These are phyloP conservation scores for Cadophora luteo-olivacea DNA, from an alignment of 2,329 filamentous ascomycete genomes.

Conservation along the genomic window DNA sequence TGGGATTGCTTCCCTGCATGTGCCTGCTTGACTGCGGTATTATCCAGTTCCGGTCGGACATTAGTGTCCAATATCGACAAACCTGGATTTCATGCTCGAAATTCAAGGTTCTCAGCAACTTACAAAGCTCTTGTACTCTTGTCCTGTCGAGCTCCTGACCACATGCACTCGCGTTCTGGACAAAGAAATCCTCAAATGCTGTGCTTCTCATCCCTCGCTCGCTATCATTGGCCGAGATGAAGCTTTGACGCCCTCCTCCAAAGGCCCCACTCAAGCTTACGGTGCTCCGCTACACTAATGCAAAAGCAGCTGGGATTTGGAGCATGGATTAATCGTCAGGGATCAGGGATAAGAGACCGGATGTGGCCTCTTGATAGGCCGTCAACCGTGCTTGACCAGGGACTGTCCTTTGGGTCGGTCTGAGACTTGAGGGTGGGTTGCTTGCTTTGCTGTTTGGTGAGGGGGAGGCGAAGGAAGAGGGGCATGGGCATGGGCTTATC, in stretches of 20 bases:
- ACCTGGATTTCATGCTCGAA: background rate
- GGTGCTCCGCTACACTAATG: background rate
- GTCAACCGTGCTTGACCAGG: constrained; percentile 28
- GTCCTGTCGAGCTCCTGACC: background rate
- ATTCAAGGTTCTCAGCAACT: background rate
- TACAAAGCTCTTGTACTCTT: background rate
- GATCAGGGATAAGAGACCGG: constrained; percentile 30
- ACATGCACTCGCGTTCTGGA: background rate
- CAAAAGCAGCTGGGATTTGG: constrained; percentile 23
- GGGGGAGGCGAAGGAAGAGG: constrained; percentile 10
- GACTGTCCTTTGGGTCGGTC: constrained; percentile 23
- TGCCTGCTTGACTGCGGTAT: background rate
- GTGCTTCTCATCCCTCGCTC: background rate
- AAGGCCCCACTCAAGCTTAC: background rate
- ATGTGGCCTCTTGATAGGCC: constrained; percentile 32
- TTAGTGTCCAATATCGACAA: background rate
- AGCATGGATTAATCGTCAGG: background rate
- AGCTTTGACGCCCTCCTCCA: constrained; percentile 23
- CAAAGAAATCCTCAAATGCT: background rate
- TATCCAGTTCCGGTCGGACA: background rate
- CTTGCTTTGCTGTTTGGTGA: constrained; percentile 5
- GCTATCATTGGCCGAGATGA: constrained; percentile 19
- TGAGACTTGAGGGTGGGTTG: constrained; percentile 13
- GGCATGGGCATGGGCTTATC: constrained; percentile 1
- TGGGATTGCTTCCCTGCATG: background rate